These are phyloP conservation scores for Pseudogymnoascus destructans DNA, from an alignment of 2,329 filamentous ascomycete genomes.

Conservation along the genomic window DNA sequence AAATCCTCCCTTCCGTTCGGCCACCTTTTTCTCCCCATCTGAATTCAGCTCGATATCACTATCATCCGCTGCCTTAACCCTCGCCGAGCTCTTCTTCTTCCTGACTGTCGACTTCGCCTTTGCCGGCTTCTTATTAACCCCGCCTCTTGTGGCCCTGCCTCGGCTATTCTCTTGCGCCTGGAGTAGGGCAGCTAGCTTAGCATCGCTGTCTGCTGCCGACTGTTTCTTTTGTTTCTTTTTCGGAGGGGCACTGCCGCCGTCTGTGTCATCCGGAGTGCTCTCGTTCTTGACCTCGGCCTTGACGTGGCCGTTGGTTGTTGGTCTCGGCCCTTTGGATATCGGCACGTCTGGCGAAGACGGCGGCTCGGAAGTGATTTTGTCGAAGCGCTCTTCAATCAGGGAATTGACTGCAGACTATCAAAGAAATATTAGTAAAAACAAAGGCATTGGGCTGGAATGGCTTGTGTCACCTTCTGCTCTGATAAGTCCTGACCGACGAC, in stretches of 20 bases:
- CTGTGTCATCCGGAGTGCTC: slow-evolving; percentile 12
- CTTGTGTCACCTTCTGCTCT: slow-evolving; percentile 26
- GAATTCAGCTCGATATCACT: slow-evolving; percentile 57
- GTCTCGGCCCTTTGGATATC: slow-evolving; percentile 10
- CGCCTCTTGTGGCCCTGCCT: slow-evolving; percentile 62
- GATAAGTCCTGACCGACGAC: slow-evolving; percentile 26
- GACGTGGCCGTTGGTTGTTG: slow-evolving; percentile 17
- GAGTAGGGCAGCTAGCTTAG: slow-evolving; percentile 70
- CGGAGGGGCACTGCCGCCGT: slow-evolving; percentile 28
- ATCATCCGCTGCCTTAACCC: slow-evolving; percentile 65
- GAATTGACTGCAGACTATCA: slow-evolving; percentile 36
- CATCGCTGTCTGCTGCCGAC: slow-evolving; percentile 58
- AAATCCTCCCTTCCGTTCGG: slow-evolving; percentile 75
- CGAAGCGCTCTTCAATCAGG: slow-evolving; percentile 43
- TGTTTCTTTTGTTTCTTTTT: slow-evolving; percentile 58
- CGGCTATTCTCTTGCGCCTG: slow-evolving; percentile 83
- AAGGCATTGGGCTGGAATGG: neutral
- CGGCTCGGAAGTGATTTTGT: slow-evolving; percentile 30
- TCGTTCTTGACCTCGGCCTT: slow-evolving; percentile 18
- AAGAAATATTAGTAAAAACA: neutral
- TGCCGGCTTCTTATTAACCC: slow-evolving; percentile 43
- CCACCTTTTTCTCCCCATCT: slow-evolving; percentile 49
- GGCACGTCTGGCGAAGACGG: neutral
- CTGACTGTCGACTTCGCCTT: slow-evolving; percentile 48
- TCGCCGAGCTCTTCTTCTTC: slow-evolving; percentile 63